Evolutionary conservation across 1,284 basidiomycete genomes (phyloP), one percentile per base, ranked within the genome.

Genomic region (Rhizoctonia solani): DNA sequence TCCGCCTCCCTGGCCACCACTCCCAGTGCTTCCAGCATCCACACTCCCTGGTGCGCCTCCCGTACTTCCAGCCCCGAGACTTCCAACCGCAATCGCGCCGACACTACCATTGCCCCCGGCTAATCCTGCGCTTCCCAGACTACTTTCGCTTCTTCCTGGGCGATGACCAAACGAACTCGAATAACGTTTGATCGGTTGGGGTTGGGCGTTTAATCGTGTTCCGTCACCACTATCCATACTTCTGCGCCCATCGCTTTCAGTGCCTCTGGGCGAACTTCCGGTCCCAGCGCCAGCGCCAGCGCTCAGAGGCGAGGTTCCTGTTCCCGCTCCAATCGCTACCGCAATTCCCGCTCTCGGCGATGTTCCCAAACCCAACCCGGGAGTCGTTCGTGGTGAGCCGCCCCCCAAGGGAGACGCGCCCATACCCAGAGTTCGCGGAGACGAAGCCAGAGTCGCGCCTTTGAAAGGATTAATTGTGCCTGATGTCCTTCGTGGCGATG

Each of bases 131-230:
- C 59, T 65, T n/a, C 59, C 59, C 9, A 65, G 27, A 44, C 59
- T 65, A 4, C 59, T 49, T 19, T 65, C 46, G 14, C 59, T 42
- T 8, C 59, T 32, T 16, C 16, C 50, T 2, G 49, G 34, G 6
- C 63, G 63, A 25, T 66, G 63, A 4, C 63, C 52, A 47, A 66
- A 66, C 5, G 63, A 66, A 19, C 19, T 27, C 4, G 52, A 52
- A 14, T 66, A 66, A 14, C 63, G 63, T 29, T 54, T 66, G 41
- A 66, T 66, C 2, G 63, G 63, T n/a, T 66, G 63, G 5, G 63
- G 63, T 29, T 66, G 63, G 6, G 52, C 27, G n/a, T 34, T 30
- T 9, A 16, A 29, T 25, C 29, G 46, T 41, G 8, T 37, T 29
- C 29, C 29, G 2, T 29, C 27, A 11, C 50, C 50, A 25, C 6